Evolutionary conservation across 2,329 filamentous ascomycete genomes (phyloP).

Genomic region (Xylariaceae sp.): DNA sequence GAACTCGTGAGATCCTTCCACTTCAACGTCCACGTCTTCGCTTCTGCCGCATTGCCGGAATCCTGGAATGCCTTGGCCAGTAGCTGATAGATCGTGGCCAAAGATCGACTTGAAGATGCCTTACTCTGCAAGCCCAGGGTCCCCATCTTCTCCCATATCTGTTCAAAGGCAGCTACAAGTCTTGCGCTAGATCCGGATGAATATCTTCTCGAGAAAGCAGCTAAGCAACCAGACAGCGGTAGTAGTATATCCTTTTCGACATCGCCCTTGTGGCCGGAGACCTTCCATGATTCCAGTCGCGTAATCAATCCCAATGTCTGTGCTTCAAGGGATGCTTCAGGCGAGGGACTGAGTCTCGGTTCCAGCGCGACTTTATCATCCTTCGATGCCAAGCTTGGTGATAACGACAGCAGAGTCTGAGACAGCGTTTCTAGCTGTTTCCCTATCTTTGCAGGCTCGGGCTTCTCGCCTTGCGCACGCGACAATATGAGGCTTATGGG

Average conservation of each 20-base stretch:
- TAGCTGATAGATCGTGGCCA: constrained; percentile 47
- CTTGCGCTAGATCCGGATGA: constrained; percentile 37
- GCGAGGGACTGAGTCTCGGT: constrained; percentile 49
- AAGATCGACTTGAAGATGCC: constrained; percentile 38
- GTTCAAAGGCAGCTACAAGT: constrained; percentile 34
- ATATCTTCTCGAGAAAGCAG: constrained; percentile 54
- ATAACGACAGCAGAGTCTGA: constrained; percentile 59
- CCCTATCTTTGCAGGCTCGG: constrained; percentile 52
- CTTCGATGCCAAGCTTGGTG: constrained; percentile 60
- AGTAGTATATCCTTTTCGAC: constrained; percentile 59
- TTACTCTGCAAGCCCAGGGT: constrained; percentile 33
- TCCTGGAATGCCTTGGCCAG: constrained; percentile 47
- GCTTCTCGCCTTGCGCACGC: constrained; percentile 38
- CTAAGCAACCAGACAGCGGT: constrained; percentile 58
- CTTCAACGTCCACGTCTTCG: constrained; percentile 50
- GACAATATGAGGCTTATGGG: constrained; percentile 52
- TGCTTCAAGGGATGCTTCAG: constrained; percentile 54
- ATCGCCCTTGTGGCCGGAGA: constrained; percentile 56
- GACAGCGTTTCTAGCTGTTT: constrained; percentile 63
- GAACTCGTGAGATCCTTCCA: constrained; percentile 37
- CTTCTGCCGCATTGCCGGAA: constrained; percentile 43
- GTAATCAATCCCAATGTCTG: constrained; percentile 59
- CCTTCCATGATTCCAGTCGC: constrained; percentile 60
- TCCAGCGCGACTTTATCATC: constrained; percentile 55
- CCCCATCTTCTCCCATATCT: constrained; percentile 38